Evolutionary conservation across 2,329 filamentous ascomycete genomes (phyloP).

Genomic region (Arthrinium phaeospermum): DNA sequence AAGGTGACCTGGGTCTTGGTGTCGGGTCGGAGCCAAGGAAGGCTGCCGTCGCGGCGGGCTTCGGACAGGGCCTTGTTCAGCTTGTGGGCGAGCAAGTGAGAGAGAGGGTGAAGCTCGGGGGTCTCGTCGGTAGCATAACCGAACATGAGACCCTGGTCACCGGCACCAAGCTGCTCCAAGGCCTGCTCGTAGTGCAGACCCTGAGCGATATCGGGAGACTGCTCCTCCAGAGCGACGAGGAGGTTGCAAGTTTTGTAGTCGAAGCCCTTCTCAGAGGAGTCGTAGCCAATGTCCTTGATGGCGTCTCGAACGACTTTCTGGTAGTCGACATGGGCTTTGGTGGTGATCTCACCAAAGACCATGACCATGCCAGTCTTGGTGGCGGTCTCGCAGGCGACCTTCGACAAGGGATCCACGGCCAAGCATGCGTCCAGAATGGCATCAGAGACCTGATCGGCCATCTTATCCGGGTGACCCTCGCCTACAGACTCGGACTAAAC

Average conservation of each 20-base stretch:
- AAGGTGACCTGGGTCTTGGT: conserved; percentile 99
- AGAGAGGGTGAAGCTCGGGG: conserved; percentile 93
- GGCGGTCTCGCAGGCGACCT: conserved; percentile 98
- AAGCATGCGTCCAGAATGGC: conserved; percentile 98
- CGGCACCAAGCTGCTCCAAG: conserved; percentile 95
- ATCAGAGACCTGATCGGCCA: conserved; percentile 97
- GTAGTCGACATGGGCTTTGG: conserved; percentile 95
- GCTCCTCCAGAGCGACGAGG: conserved; percentile 98
- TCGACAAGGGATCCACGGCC: conserved; percentile 92
- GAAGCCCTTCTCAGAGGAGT: conserved; percentile 96
- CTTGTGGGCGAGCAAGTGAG: conserved; percentile 92
- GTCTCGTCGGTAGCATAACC: conserved; percentile 99
- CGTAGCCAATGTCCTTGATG: conserved; percentile 99
- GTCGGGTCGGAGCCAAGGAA: conserved; percentile 95
- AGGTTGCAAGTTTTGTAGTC: conserved; percentile 99
- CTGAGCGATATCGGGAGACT: conserved; percentile 98
- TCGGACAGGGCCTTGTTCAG: conserved; percentile 94
- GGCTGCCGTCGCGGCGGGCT: conserved; percentile 83
- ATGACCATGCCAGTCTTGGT: conserved; percentile 99
- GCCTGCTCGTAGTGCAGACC: conserved; percentile 98
- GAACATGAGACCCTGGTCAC: conserved; percentile 99
- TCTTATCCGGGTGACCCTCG: conserved; percentile 95
- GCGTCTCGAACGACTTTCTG: conserved; percentile 93
- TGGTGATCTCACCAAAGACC: conserved; percentile 98
- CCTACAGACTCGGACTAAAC: conserved; percentile 83